A percentile compares a stretch with the other conserved stretches of the same genome.
phyloP scores from a whole-genome alignment of 495 filamentous ascomycete species.

The Penicillium fimorum region DNA sequence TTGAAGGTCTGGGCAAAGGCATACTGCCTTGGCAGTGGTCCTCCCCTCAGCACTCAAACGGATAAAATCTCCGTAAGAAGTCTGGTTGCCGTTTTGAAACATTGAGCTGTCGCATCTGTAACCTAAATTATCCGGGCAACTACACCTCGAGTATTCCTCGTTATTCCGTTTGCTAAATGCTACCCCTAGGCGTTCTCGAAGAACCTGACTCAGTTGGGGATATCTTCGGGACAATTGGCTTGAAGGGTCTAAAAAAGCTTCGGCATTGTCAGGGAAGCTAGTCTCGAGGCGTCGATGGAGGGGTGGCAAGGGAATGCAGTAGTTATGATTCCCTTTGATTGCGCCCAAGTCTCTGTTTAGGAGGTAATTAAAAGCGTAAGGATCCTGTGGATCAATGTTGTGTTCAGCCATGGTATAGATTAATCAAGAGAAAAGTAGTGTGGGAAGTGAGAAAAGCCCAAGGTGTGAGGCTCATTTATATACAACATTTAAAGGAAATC shows the following conservation, averaged over 20 bases:
- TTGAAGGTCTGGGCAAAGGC: conserved; percentile 9
- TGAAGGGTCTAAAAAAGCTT: conserved; percentile 6
- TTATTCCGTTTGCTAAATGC: conserved; percentile 10
- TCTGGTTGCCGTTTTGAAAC: neutral
- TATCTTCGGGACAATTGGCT: conserved; percentile 9
- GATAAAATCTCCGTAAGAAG: neutral
- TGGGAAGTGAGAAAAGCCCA: neutral
- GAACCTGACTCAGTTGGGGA: conserved; percentile 14
- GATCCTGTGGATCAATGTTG: neutral
- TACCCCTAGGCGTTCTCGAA: conserved; percentile 10
- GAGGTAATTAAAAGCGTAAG: neutral
- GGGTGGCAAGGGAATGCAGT: neutral
- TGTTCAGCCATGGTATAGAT: neutral
- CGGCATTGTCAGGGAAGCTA: neutral
- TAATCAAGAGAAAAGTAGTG: neutral
- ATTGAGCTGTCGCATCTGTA: conserved; percentile 3
- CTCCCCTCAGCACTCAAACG: neutral
- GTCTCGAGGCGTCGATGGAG: too few species aligned
- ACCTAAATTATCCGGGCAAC: conserved; percentile 1
- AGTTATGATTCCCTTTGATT: neutral
- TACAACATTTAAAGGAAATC: neutral
- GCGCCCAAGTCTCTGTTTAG: neutral
- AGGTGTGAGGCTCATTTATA: neutral
- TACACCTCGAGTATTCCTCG: conserved; percentile 16
- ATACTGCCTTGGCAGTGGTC: neutral